These are phyloP conservation scores for Sarocladium brachiariae DNA, from an alignment of 2,329 filamentous ascomycete genomes.

Conservation along the genomic window DNA sequence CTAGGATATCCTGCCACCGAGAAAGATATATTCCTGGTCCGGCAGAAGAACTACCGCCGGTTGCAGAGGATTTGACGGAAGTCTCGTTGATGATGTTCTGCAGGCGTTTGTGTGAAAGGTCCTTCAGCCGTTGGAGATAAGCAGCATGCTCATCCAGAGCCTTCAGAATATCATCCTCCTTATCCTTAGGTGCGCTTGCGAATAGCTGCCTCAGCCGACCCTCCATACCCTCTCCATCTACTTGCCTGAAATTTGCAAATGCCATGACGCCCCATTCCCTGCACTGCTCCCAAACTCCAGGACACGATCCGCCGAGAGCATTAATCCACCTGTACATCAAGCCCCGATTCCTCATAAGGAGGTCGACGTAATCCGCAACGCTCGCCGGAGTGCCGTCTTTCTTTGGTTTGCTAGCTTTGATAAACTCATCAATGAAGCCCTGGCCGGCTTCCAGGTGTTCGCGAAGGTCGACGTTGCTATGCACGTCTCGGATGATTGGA, in stretches of 20 bases:
- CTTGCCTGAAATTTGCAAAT: slow-evolving; percentile 45
- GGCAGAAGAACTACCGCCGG: slow-evolving; percentile 23
- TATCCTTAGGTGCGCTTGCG: slow-evolving; percentile 36
- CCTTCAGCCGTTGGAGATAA: slow-evolving; percentile 51
- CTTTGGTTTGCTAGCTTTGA: slow-evolving; percentile 49
- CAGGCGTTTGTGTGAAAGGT: slow-evolving; percentile 47
- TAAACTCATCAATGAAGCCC: slow-evolving; percentile 63
- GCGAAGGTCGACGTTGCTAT: slow-evolving; percentile 64
- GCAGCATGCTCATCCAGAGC: slow-evolving; percentile 52
- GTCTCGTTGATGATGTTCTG: slow-evolving; percentile 45
- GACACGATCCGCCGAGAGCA: slow-evolving; percentile 60
- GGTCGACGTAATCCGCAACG: slow-evolving; percentile 64
- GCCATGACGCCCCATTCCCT: slow-evolving; percentile 53
- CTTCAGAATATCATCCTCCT: slow-evolving; percentile 37
- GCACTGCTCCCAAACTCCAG: slow-evolving; percentile 56
- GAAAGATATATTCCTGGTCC: slow-evolving; percentile 68
- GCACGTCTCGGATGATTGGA: slow-evolving; percentile 64
- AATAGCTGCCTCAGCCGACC: slow-evolving; percentile 35
- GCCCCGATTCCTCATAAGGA: slow-evolving; percentile 58
- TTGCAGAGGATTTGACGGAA: slow-evolving; percentile 13
- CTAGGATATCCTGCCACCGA: slow-evolving; percentile 65
- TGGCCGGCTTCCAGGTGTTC: slow-evolving; percentile 62
- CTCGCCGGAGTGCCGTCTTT: slow-evolving; percentile 39
- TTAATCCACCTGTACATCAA: slow-evolving; percentile 66
- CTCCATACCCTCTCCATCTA: slow-evolving; percentile 26